Conservation (phyloP, 768 basidiomycete species). For the Rhizopogon salebrosus region DNA sequence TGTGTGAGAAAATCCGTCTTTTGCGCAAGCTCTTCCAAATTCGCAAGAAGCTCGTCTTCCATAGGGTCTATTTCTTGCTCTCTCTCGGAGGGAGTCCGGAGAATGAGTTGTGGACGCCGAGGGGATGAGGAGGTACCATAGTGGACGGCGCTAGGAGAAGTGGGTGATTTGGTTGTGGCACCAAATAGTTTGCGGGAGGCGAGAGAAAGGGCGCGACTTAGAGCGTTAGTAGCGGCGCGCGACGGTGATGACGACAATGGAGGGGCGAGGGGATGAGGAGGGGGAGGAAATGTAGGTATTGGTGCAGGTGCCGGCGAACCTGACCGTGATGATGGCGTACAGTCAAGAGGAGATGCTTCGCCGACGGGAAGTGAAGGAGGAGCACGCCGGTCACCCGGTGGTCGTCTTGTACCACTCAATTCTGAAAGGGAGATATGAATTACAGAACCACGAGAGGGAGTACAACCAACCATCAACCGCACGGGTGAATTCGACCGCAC, state of each 20-base stretch:
- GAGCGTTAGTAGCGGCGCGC: conserved; percentile 64
- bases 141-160: conserved; percentile 30
- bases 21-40: conserved; percentile 87
- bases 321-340: conserved; percentile 20
- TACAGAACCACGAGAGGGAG: neutral
- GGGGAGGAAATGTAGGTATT: conserved; percentile 52
- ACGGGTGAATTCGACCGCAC: conserved; percentile 87
- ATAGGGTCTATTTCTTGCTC: conserved; percentile 52
- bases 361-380: conserved; percentile 45
- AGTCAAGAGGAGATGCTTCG: conserved; percentile 35
- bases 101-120: conserved; percentile 49
- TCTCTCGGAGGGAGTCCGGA: conserved; percentile 15
- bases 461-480: conserved; percentile 76
- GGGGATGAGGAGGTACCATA: conserved; percentile 50
- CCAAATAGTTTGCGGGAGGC: conserved; percentile 83
- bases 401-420: conserved; percentile 54
- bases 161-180: conserved; percentile 34
- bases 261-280: conserved; percentile 43
- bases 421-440: conserved; percentile 37
- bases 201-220: conserved; percentile 73
- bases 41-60: conserved; percentile 78
- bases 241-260: conserved; percentile 68
- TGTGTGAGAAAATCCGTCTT: conserved; percentile 92
- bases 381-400: conserved; percentile 50
- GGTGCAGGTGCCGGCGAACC: conserved; percentile 19